A percentile compares a stretch with the other conserved stretches of the same genome.
These are phyloP conservation scores for Pseudogymnoascus sp. DNA, from an alignment of 2,329 filamentous ascomycete species.

Conservation along the genomic window DNA sequence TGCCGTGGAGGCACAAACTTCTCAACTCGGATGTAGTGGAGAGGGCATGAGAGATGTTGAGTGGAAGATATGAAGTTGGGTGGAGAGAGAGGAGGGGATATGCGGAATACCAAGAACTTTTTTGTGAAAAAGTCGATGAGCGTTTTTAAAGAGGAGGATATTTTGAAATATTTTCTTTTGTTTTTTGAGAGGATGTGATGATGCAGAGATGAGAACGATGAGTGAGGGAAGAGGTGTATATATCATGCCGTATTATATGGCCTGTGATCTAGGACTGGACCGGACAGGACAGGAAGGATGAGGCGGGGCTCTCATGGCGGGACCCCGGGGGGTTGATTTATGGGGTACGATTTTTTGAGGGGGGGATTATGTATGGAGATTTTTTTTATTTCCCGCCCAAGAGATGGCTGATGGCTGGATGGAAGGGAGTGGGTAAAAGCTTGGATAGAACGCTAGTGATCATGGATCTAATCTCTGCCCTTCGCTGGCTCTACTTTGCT, in stretches of 20 bases:
- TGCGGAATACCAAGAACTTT: slow-evolving; percentile 4
- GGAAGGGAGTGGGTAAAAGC: not conserved
- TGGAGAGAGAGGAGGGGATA: not conserved
- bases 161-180: not conserved
- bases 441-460: slow-evolving; percentile 8
- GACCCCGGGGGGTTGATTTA: not conserved
- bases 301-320: not conserved
- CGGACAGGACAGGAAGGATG: not conserved
- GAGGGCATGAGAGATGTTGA: not conserved
- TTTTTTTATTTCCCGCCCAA: not conserved
- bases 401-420: slow-evolving; percentile 3
- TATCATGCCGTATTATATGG: slow-evolving; percentile 5
- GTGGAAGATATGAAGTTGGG: not conserved
- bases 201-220: not conserved
- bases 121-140: not conserved
- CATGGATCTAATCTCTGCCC: slow-evolving; percentile 5
- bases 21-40: slow-evolving; percentile 4
- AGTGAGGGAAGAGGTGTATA: not conserved
- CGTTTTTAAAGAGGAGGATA: slow-evolving; percentile 7
- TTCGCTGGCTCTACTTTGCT: no score
- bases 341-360: not conserved
- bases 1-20: not conserved
- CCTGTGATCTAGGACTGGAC: slow-evolving; percentile 6
- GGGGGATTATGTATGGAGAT: not conserved
- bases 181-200: not conserved